Evolutionary conservation across 140 eudicot species (phyloP).

Genomic region (Stevia rebaudiana): DNA sequence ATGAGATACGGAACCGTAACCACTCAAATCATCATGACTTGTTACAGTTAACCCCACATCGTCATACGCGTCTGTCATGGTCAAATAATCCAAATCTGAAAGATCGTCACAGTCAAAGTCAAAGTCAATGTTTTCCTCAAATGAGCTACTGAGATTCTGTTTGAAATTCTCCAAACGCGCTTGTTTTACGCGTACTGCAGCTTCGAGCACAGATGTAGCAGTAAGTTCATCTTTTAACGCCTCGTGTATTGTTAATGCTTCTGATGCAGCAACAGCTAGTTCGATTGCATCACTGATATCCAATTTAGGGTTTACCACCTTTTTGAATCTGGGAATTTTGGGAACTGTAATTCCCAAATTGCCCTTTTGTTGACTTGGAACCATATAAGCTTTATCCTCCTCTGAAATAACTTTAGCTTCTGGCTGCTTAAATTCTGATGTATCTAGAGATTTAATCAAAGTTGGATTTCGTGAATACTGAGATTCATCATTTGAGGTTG

Average conservation of each 20-base stretch:
- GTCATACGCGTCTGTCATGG: constrained; percentile 67
- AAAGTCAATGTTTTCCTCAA: constrained; percentile 27
- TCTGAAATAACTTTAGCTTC: constrained; percentile 20
- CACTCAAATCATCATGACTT: constrained; percentile 16
- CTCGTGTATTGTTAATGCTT: constrained; percentile 64
- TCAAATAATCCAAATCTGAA: constrained; percentile 60
- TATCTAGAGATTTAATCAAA: constrained; percentile 32
- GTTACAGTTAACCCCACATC: constrained; percentile 59
- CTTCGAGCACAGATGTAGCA: constrained; percentile 65
- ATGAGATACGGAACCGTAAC: constrained; percentile 39
- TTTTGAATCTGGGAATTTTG: constrained; percentile 12
- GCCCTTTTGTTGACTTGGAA: constrained; percentile 33
- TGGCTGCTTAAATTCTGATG: constrained; percentile 7
- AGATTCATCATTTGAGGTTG: constrained; percentile 34
- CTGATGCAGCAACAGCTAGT: constrained; percentile 82
- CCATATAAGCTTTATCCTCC: constrained; percentile 11
- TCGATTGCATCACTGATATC: constrained; percentile 49
- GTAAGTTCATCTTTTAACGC: constrained; percentile 31
- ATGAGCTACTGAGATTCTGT: constrained; percentile 20
- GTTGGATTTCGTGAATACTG: constrained; percentile 21
- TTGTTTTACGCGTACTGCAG: constrained; percentile 66
- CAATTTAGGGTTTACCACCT: constrained; percentile 23
- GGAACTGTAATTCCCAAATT: constrained; percentile 5
- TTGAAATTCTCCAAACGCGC: constrained; percentile 51
- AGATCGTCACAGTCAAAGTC: constrained; percentile 42